Evolutionary conservation across 2,329 filamentous ascomycete species (phyloP), one percentile per base, ranked within the genome.

Genomic region (Phaeoacremonium minimum): DNA sequence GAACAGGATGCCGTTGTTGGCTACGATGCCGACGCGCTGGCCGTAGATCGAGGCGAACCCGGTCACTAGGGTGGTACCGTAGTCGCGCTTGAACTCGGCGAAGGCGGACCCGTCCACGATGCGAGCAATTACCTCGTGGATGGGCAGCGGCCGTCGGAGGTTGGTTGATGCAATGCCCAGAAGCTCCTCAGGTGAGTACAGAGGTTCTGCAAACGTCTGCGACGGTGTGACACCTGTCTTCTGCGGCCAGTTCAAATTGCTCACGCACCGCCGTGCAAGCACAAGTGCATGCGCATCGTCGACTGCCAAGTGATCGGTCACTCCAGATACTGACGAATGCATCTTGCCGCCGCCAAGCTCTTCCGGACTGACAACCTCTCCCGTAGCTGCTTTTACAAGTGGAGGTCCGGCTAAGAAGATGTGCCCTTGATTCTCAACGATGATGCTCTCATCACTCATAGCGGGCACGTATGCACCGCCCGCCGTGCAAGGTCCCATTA

Each of bases 381-480:
- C 93, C 0, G 93, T 98, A 9, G 91, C 91, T 7, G 93, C 93
- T 65, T 96, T 95, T 45, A 98, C 93, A 1, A 98, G 73, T 0
- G 93, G 91, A 14, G 91, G 91, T 0, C 91, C 93, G 1, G 91
- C 91, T 3, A 98, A 78, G 69, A 97, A 98, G 57, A 98, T 95
- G 48, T 95, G 90, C n/a, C 91, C 91, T 60, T 96, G 90, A 35
- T 90, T 85, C 54, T 88, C 81, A 28, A 97, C 93, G 46, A 98
- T 97, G 61, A 98, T 96, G 56, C 81, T 89, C 71, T 97, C 93
- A 58, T 97, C 93, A 42, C 86, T 91, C 91, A 98, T 97, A 52
- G 87, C 88, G 9, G 91, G 91, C 9, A 97, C 90, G 58, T 98
- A 97, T 16, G 91, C 91, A 32, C 91, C 91, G 34, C 91, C 91